Evolutionary conservation across 1,284 basidiomycete species (phyloP).

Genomic region (Phaffia rhodozyma): DNA sequence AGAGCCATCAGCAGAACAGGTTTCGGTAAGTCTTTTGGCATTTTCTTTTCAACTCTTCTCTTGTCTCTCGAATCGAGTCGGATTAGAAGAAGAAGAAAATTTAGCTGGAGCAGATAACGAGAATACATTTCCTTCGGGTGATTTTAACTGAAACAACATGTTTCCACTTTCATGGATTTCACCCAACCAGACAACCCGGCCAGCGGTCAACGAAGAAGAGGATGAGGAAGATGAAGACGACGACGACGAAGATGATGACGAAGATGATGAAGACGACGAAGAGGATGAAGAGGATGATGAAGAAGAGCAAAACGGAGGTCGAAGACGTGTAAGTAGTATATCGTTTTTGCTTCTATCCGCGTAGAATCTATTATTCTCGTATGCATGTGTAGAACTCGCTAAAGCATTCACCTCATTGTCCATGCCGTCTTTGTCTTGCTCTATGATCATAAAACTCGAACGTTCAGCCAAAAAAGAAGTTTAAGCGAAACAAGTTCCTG

Average conservation of each 20-base stretch:
- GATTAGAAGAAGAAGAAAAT: too few species aligned
- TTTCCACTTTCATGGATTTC: too few species aligned
- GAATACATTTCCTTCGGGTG: too few species aligned
- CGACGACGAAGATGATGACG: constrained; percentile 74
- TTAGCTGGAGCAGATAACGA: too few species aligned
- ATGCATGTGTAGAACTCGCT: background rate
- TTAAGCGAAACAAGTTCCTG: constrained; percentile 25
- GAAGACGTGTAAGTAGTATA: background rate
- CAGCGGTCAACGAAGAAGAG: constrained; percentile 20
- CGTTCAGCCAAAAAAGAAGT: constrained; percentile 16
- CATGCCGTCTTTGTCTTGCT: background rate
- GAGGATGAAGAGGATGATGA: constrained; percentile 88
- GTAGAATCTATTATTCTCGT: background rate
- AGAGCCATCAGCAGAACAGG: too few species aligned
- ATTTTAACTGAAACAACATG: too few species aligned
- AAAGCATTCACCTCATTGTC: background rate
- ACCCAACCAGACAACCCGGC: too few species aligned
- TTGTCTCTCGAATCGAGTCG: too few species aligned
- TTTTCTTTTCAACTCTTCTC: too few species aligned
- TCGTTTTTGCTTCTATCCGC: background rate
- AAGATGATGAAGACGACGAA: constrained; percentile 85
- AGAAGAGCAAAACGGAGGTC: constrained; percentile 38
- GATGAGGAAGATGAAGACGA: constrained; percentile 21
- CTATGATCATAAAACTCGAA: background rate
- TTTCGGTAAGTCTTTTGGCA: too few species aligned